Percentiles rank a stretch among this genome's conserved stretches.
Evolutionary conservation across 2,329 filamentous ascomycete species (phyloP).

Genomic region (Davidsoniella australis): DNA sequence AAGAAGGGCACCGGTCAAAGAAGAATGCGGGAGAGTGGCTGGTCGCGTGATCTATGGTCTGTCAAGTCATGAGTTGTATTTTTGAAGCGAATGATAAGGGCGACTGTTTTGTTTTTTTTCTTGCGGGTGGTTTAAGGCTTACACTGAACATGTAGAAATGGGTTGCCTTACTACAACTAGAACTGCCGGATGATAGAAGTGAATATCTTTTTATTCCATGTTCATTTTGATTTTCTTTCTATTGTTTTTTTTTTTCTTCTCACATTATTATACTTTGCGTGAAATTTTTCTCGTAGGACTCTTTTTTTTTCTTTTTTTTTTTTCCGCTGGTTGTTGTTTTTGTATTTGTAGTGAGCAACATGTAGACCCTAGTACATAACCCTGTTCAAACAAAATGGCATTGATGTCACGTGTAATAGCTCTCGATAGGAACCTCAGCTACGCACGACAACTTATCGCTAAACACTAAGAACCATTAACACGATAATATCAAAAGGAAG

Average conservation of each 20-base stretch:
- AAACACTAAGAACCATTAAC: neutral
- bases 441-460: neutral
- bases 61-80: slow-evolving; percentile 24
- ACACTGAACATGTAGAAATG: neutral
- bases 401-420: slow-evolving; percentile 5
- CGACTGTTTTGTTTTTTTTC: neutral
- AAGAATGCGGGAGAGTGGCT: slow-evolving; percentile 43
- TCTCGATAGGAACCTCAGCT: neutral
- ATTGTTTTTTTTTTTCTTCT: too few relatives aligned
- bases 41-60: slow-evolving; percentile 46
- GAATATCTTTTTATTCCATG: slow-evolving; percentile 1
- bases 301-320: neutral
- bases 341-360: neutral
- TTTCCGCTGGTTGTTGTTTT: neutral
- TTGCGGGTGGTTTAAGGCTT: too few relatives aligned
- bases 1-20: slow-evolving; percentile 34
- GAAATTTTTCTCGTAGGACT: too few relatives aligned
- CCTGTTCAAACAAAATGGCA: neutral
- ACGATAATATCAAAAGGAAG: neutral
- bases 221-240: neutral
- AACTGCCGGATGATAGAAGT: neutral
- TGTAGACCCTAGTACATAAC: slow-evolving; percentile 2
- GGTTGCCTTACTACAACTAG: too few relatives aligned
- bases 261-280: too few relatives aligned
- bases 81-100: too few relatives aligned